These are phyloP conservation scores for Tulasnella sp. DNA, from an alignment of 768 basidiomycete genomes.

Conservation along the genomic window DNA sequence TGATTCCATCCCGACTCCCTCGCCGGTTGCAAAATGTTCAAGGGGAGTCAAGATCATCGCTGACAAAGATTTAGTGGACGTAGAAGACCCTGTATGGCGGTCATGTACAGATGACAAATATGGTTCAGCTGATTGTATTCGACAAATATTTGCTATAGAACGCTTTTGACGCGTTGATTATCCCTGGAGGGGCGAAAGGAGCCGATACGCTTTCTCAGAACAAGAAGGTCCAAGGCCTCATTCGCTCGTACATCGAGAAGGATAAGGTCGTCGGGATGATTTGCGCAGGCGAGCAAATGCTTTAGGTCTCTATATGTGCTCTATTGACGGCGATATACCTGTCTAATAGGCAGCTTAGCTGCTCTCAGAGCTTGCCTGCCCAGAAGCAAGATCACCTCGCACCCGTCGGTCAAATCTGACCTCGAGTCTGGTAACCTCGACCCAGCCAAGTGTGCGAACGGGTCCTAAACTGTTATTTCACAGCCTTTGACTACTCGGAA, in stretches of 20 bases:
- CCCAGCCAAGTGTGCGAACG: neutral
- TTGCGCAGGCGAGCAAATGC: conserved; percentile 52
- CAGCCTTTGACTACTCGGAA: conserved; percentile 69
- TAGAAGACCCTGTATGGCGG: conserved; percentile 18
- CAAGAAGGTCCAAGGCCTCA: conserved; percentile 51
- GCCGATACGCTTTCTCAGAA: conserved; percentile 63
- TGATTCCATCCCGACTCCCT: conserved; percentile 28
- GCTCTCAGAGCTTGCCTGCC: conserved; percentile 56
- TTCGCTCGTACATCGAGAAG: conserved; percentile 46
- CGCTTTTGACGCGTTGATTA: conserved; percentile 57
- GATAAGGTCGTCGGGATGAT: conserved; percentile 72
- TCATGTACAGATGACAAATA: neutral
- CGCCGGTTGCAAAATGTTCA: conserved; percentile 52
- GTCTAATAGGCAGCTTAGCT: conserved; percentile 51
- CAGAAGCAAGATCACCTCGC: conserved; percentile 64
- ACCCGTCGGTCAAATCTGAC: conserved; percentile 57
- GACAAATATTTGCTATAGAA: conserved; percentile 44
- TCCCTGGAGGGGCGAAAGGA: conserved; percentile 74
- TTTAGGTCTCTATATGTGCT: conserved; percentile 21
- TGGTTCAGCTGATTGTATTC: neutral
- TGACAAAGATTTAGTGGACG: conserved; percentile 35
- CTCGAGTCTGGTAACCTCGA: conserved; percentile 45
- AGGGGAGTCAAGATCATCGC: conserved; percentile 66
- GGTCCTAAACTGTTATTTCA: neutral
- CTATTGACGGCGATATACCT: neutral